These are phyloP conservation scores for Peziza echinospora DNA, from an alignment of 495 filamentous ascomycete species.

Conservation along the genomic window DNA sequence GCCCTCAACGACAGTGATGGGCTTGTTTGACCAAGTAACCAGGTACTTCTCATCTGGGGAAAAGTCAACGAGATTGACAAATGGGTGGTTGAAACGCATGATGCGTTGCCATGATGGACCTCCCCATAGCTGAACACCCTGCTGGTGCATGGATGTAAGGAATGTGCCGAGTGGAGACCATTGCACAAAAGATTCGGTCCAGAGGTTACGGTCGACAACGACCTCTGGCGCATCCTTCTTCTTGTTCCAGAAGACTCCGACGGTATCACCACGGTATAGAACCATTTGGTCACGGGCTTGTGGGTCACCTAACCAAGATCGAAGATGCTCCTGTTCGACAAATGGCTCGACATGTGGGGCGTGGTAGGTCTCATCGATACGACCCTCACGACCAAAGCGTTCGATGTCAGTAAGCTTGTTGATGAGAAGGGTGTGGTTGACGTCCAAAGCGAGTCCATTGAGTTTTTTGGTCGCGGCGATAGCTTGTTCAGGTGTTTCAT, in stretches of 20 bases:
- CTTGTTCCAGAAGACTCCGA: constrained; percentile 95
- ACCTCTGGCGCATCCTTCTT: constrained; percentile 75
- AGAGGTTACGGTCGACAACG: constrained; percentile 72
- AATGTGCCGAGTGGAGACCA: constrained; percentile 93
- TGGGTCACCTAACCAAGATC: constrained; percentile 73
- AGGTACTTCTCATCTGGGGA: constrained; percentile 83
- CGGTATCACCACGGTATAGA: constrained; percentile 71
- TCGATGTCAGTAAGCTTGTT: constrained; percentile 98
- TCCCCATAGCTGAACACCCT: constrained; percentile 94
- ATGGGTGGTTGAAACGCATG: constrained; percentile 81
- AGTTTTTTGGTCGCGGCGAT: constrained; percentile 68
- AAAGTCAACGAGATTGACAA: constrained; percentile 87
- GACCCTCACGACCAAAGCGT: constrained; percentile 80
- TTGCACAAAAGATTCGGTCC: constrained; percentile 93
- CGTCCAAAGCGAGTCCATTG: constrained; percentile 67
- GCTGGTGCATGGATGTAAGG: constrained; percentile 78
- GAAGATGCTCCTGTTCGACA: constrained; percentile 76
- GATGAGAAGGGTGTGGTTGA: constrained; percentile 78
- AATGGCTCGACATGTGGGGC: constrained; percentile 59
- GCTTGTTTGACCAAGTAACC: constrained; percentile 85
- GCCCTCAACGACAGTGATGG: constrained; percentile 71
- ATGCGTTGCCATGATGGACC: constrained; percentile 72
- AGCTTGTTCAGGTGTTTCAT: constrained; percentile 77
- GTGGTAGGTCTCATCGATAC: constrained; percentile 72
- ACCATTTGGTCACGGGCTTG: constrained; percentile 82